Base-by-base conservation (phyloP, 148 eudicot genomes). In the Rhododendron molle region DNA sequence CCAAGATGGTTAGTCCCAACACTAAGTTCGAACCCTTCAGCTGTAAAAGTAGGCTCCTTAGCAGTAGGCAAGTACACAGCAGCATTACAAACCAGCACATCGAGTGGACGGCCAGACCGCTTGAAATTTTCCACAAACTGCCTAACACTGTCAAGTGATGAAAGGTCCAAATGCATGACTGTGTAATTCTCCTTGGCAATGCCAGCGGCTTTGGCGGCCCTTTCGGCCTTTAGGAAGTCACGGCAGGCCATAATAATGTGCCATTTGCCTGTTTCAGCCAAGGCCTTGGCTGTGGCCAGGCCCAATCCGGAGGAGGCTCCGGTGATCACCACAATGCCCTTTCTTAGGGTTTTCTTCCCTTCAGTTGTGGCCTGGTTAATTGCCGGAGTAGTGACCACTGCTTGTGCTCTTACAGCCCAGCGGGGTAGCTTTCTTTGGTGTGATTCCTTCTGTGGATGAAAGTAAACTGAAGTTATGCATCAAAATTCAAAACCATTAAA, bases 271-370 rank as follows among this genome's bases (percentile, higher is more conserved):
- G 98, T 90, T 85, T 96, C 99, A 10, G 95, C 96, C 20, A 96
- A 83, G 11, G 98, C 90, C 89, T 94, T 96, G 14, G 99, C 97
- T 40, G 99, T 87, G 40, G 99, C 96, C 2, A 95, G 95, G 26
- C 99, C 99, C 23, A 96, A 83, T 7, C 99, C 99, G 0, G 99
- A 96, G 18, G 99, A 96, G 78, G 99, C 98, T 38, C 99, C 99
- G 0, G 98, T 96, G 87, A 95, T 88, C n/a, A 94, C 87, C 21
- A 92, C 96, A 74, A 83, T 89, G 87, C 99, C 98, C 85, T 96
- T 95, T 81, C 98, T 89, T 18, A 96, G 89, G 21, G 97, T 95
- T 86, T 95, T 96, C 89, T 95, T 96, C n/a, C 82, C 88, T 5
- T 89, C 93, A 18, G 90, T 74, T 8, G 88, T 72, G 47, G 92